Base-by-base conservation (phyloP, 352 stramenopile genomes). In the Phytophthora fragariae region DNA sequence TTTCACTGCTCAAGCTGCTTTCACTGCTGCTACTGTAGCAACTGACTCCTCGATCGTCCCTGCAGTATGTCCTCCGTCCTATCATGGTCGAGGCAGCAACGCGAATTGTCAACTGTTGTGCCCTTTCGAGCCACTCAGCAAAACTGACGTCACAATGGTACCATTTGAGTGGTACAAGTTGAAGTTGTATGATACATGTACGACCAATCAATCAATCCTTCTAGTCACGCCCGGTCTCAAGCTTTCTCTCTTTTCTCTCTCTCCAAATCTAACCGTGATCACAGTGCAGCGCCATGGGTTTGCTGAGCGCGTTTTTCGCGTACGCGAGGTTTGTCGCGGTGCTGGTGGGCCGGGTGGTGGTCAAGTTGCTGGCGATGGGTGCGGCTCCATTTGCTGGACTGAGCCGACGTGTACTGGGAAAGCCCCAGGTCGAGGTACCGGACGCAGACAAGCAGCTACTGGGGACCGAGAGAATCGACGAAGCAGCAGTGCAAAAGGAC, bases 301-400 rank as follows among this genome's bases (percentile, higher is more conserved):
- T 77, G 33, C 14, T 83, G 39, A 69, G 56, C 29, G 82, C 57
- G 46, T 39, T 84, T 41, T 56, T 79, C 44, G 64, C 73, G 41
- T 73, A 68, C 46, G 35, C 69, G 0, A 71, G 65, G 29, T 49
- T 70, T 37, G 41, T 69, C 35, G 10, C 84, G 47, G 6, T 75
- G 57, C 7, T 71, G n/a, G 14, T 74, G 33, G 19, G 21, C 11
- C 52, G 39, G 9, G 37, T 72, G 44, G 31, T 80, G 24, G 55
- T 27, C 5, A 76, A 73, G 24, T 12, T 79, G 52, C 29, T 83
- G 4, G 55, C 8, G 9, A 56, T 76, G 41, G 62, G 65, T 14
- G 37, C 47, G 29, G 8, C 31, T 50, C 57, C 14, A 6, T 33
- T 75, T 6, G 14, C 27, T 49, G 49, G 53, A 27, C 24, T 63